Evolutionary conservation across 441 rosid genomes (phyloP), one percentile per base, ranked within the genome.

Genomic region (Brassica hybrid): DNA sequence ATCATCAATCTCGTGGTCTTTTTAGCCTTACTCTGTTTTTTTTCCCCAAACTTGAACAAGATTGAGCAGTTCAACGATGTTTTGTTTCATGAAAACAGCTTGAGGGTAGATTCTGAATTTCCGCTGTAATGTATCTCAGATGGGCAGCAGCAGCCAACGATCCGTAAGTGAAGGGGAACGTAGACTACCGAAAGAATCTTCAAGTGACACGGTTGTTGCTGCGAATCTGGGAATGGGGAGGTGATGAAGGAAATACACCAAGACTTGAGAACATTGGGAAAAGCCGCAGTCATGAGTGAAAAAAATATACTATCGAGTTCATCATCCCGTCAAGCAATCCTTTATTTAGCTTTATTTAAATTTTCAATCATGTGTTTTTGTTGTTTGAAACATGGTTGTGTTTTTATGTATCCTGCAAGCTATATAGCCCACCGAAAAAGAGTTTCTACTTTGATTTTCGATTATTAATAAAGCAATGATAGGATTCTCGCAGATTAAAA

Each of bases 31-130:
- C 48, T 11, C 48, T 45, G 38, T 52, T 12, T 6, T 45, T 72
- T 4, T 69, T 74, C 43, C n/a, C 45, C 45, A 30, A 30, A 10
- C 48, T 27, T 52, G 32, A 72, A 81, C 93, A 91, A 97, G 88
- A 83, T 93, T 58, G 99, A 93, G 85, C 99, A 93, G 87, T 90
- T 89, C 91, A 93, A 93, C 76, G 98, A 95, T 64, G 87, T 91
- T 83, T 79, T 95, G 70, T 80, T 13, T 80, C 95, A 93, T 81
- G 97, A 93, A 83, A 95, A 95, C 76, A 19, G 5, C 67, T 3
- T 80, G 52, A 79, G 69, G 50, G 38, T 64, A 69, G 84, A 83
- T 65, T 70, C 81, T 82, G 79, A 50, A 80, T 75, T 72, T 52
- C 89, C 95, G 5, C 81, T 82, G 18, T 79, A 30, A 30, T 30